Conservation (phyloP, 148 eudicot genomes). For the Bassia scoparia region DNA sequence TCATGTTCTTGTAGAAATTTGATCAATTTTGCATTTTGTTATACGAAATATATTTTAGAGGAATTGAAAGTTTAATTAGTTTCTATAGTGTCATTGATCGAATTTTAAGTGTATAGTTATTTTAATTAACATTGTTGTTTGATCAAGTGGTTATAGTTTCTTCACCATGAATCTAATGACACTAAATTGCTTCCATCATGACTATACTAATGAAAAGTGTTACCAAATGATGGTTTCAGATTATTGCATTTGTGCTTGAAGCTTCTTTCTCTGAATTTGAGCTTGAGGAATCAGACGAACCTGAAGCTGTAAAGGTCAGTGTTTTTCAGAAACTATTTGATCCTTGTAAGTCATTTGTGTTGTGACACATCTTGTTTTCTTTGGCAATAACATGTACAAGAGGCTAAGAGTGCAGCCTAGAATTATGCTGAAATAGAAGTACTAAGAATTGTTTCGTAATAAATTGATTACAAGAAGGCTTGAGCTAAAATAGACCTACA, state of each 20-base stretch:
- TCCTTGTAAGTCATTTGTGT: background rate
- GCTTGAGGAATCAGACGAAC: constrained; percentile 55
- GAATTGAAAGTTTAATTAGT: no score
- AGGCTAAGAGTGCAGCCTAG: background rate
- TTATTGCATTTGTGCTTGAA: constrained; percentile 91
- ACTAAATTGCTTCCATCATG: background rate
- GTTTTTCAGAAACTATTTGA: constrained; percentile 9
- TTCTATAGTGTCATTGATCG: no score
- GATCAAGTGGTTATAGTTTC: no score
- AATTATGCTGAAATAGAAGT: background rate
- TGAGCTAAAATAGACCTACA: no score
- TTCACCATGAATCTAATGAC: no score
- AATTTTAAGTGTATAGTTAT: no score
- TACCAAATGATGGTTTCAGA: constrained; percentile 43
- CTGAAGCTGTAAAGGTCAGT: constrained; percentile 45
- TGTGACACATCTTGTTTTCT: background rate
- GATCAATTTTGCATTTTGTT: no score
- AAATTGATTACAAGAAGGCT: no score
- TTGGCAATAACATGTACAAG: background rate
- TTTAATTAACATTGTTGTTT: no score
- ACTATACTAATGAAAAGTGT: constrained; percentile 11
- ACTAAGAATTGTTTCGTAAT: background rate
- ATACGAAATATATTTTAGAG: no score
- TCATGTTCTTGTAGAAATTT: no score
- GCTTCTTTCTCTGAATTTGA: constrained; percentile 96